Conservation (phyloP, 2,329 filamentous ascomycete species). For the Fusarium agapanthi region DNA sequence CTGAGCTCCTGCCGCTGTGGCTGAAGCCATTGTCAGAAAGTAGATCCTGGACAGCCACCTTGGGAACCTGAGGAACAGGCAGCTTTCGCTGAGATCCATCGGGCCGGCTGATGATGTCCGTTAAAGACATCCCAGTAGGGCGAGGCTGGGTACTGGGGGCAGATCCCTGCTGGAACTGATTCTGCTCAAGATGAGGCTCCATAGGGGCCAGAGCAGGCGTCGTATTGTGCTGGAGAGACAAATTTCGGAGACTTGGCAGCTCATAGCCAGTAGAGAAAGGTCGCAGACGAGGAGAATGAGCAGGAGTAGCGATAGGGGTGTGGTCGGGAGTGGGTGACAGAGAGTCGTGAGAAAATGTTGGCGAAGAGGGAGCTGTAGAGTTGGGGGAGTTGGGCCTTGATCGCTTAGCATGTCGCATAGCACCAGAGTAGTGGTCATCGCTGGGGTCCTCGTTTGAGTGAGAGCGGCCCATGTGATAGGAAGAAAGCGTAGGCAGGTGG, state of each 20-base stretch:
- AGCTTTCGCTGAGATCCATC: slow-evolving; percentile 91
- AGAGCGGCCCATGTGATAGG: slow-evolving; percentile 94
- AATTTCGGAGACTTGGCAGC: slow-evolving; percentile 81
- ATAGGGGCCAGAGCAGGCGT: slow-evolving; percentile 67
- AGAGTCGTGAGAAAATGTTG: slow-evolving; percentile 95
- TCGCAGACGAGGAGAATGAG: slow-evolving; percentile 90
- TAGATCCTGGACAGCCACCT: slow-evolving; percentile 87
- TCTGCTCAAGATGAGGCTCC: slow-evolving; percentile 62
- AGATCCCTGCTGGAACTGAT: slow-evolving; percentile 54
- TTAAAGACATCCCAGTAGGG: slow-evolving; percentile 79
- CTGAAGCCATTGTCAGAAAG: slow-evolving; percentile 74
- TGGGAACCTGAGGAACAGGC: slow-evolving; percentile 89
- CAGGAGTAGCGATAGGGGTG: slow-evolving; percentile 96
- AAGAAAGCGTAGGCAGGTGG: slow-evolving; percentile 78
- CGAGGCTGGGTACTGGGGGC: slow-evolving; percentile 61
- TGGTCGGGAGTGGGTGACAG: slow-evolving; percentile 95
- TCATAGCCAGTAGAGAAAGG: slow-evolving; percentile 81
- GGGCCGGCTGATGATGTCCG: slow-evolving; percentile 89
- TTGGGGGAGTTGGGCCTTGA: slow-evolving; percentile 94
- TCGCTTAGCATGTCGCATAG: slow-evolving; percentile 79
- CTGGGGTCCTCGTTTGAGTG: slow-evolving; percentile 81
- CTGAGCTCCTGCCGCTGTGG: slow-evolving; percentile 79
- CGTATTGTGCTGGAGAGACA: slow-evolving; percentile 62
- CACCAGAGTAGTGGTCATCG: slow-evolving; percentile 78
- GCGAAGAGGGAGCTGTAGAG: slow-evolving; percentile 94